Conservation (phyloP, 768 basidiomycete species). For the Phlebiopsis flavidoalba region DNA sequence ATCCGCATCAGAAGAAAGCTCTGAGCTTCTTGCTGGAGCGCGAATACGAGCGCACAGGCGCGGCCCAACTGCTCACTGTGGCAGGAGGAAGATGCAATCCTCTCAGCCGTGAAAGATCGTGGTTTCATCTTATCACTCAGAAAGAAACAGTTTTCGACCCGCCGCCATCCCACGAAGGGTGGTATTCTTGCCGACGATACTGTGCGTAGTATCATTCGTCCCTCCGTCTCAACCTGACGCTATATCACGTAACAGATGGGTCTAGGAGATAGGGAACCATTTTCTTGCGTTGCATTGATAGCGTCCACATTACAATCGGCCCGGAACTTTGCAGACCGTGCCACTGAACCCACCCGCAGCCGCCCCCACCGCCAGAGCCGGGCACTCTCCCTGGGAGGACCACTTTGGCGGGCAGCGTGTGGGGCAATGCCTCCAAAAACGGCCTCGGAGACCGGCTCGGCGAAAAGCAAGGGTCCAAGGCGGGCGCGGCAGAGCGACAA, state of each 20-base stretch:
- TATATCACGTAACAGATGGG: conserved; percentile 85
- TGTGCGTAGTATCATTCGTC: conserved; percentile 35
- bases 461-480: conserved; percentile 58
- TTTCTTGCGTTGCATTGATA: conserved; percentile 88
- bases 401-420: conserved; percentile 79
- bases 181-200: conserved; percentile 95
- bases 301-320: conserved; percentile 79
- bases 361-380: conserved; percentile 29
- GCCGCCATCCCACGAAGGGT: conserved; percentile 74
- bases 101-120: conserved; percentile 42
- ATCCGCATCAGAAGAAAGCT: conserved; percentile 98
- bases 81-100: conserved; percentile 53
- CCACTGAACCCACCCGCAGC: conserved; percentile 43
- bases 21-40: conserved; percentile 92
- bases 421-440: conserved; percentile 71
- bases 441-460: conserved; percentile 39
- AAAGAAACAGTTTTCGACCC: conserved; percentile 62
- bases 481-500: conserved; percentile 64
- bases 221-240: neutral
- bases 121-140: conserved; percentile 84
- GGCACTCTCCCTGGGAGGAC: conserved; percentile 36
- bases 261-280: conserved; percentile 96
- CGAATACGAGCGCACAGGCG: conserved; percentile 56
- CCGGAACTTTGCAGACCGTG: conserved; percentile 51
- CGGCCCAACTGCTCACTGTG: conserved; percentile 68